phyloP scores from a whole-genome alignment of 495 filamentous ascomycete genomes.

The Hyaloscypha finlandica region DNA sequence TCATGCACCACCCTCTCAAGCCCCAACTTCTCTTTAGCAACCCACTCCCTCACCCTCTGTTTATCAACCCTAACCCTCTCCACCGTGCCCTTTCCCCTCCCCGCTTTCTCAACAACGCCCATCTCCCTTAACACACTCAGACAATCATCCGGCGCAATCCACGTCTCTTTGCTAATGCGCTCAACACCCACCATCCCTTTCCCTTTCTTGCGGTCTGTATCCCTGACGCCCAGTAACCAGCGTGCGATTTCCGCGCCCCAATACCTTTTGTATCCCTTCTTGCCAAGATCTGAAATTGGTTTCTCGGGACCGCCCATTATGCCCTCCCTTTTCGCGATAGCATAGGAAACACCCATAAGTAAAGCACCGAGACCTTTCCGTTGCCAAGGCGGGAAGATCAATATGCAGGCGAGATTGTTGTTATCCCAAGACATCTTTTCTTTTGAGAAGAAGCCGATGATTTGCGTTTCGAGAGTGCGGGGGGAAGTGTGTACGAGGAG shows the following conservation, averaged over 20 bases:
- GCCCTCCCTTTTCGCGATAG: constrained; percentile 82
- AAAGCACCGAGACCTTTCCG: constrained; percentile 83
- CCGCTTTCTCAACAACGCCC: constrained; percentile 63
- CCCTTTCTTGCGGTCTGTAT: constrained; percentile 40
- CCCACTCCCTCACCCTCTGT: constrained; percentile 56
- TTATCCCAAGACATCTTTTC: constrained; percentile 99
- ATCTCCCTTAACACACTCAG: constrained; percentile 76
- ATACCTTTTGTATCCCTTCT: constrained; percentile 75
- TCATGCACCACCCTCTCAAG: constrained; percentile 55
- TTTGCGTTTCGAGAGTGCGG: constrained; percentile 35
- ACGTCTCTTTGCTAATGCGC: constrained; percentile 59
- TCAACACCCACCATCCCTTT: constrained; percentile 43
- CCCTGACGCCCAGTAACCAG: constrained; percentile 49
- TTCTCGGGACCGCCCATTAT: constrained; percentile 92
- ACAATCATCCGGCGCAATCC: constrained; percentile 81
- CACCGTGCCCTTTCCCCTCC: constrained; percentile 35
- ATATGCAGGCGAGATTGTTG: constrained; percentile 96
- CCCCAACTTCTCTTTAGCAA: constrained; percentile 45
- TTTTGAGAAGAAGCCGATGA: constrained; percentile 96
- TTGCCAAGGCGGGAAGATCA: constrained; percentile 96
- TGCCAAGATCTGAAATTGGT: constrained; percentile 81
- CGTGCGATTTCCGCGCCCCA: constrained; percentile 82
- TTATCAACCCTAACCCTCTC: constrained; percentile 55
- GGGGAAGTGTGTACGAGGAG: constrained; percentile 67
- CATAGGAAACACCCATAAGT: constrained; percentile 92